Evolutionary conservation across 1,139 yeast species (phyloP), one percentile per base, ranked within the genome.

Genomic region (Pichia norvegensis): DNA sequence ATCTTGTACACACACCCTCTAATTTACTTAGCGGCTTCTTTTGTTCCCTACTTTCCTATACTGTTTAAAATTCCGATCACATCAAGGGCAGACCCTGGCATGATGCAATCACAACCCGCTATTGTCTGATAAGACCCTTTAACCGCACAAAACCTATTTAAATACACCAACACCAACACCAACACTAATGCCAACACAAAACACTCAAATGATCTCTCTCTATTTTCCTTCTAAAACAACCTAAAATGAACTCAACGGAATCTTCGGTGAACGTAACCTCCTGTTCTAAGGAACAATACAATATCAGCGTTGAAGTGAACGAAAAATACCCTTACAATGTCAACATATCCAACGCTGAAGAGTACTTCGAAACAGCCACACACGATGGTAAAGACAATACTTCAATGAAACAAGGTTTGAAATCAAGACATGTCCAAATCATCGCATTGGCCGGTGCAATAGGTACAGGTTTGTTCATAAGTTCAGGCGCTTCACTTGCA

Each of bases 391-490:
- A 31, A 16, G 35, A 31, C 6, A 8, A 31, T 31, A 31, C 35
- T 31, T 31, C 35, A 8, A 31, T 31, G 35, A 31, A 31, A 11
- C 19, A 31, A 16, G 35, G 35, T 38, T 38, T 52, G 11, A 46
- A 56, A 61, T 69, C 51, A 38, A 68, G 81, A 57, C 83, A 78
- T 55, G 61, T 78, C 41, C 80, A 76, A 57, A 72, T 78, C 76
- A 82, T 85, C 50, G 85, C 92, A 33, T 71, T 85, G 45, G 94
- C 92, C n/a, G 84, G 90, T 11, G 81, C 87, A 53, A 81, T 85
- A 46, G 95, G 95, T 65, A 79, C 80, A 6, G 81, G 81, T 57
- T 68, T 79, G 42, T 78, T 80, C 55, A 74, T 76, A 43, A 78
- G 79, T 42, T 65, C 76, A 6, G 79, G 80, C 44, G 61, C 70